Base-by-base conservation (phyloP, 2,329 filamentous ascomycete genomes). In the Colletotrichum chlorophyti region DNA sequence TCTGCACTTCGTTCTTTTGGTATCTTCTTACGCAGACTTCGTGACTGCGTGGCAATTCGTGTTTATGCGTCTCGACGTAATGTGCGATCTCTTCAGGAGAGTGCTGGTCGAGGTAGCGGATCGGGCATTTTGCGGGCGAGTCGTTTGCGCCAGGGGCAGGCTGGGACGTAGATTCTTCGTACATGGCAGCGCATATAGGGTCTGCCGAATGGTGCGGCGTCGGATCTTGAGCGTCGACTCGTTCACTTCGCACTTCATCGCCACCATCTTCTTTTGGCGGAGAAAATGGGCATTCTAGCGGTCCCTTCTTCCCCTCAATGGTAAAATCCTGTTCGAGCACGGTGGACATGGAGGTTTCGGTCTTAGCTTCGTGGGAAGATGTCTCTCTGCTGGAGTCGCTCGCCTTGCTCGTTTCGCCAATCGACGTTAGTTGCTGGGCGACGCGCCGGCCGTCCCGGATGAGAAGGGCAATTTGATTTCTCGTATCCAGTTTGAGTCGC, bases 21-120 rank as follows among this genome's bases (percentile, higher is more conserved):
- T 97, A 97, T 55, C 93, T 86, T 68, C 91, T 88, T 60, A 98
- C 87, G 72, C 94, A 98, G 40, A 97, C 85, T 70, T 96, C 92
- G 74, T 98, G 94, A 71, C 93, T 97, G 66, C 94, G 86, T 9
- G 94, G 94, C 51, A 98, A 84, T 72, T 97, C 91, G 74, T 98
- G 93, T 73, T 97, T 97, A 77, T 97, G 93, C 49, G 88, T 93
- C 72, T 97, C 91, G 68, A 98, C 92, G 72, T 97, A 98, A 68
- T 90, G 86, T 12, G 94, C 94, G 61, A 98, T 89, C 70, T 97
- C 93, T 76, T 97, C 91, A 2, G 94, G 91, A 2, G 92, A 93
- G 70, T 97, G 93, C 72, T 96, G 89, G 73, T 97, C 90, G 69
- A 97, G 80, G 76, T 90, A 97, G 43, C 94, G 90, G 60, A 98